A percentile compares a stretch with the other conserved stretches of the same genome.
Evolutionary conservation across 306 rosid species (phyloP).

Genomic region (Clitoria ternatea): DNA sequence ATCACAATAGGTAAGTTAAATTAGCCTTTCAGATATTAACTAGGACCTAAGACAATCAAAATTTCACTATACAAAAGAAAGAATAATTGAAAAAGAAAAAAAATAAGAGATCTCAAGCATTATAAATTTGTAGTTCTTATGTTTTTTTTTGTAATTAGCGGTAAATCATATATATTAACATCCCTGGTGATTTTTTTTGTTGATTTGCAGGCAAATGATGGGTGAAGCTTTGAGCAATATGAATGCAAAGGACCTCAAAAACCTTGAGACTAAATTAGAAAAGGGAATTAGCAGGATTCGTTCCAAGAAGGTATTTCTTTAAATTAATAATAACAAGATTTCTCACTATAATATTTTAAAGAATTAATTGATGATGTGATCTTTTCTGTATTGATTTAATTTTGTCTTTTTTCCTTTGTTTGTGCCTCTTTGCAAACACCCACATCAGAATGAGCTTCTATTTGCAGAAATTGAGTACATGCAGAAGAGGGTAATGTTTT

Average conservation of each 20-base stretch:
- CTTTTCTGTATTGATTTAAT: conserved; percentile 17
- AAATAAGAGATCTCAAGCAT: neutral
- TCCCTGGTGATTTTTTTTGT: no score
- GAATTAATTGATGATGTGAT: neutral
- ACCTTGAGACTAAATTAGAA: conserved; percentile 65
- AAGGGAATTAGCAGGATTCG: conserved; percentile 70
- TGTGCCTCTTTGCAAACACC: neutral
- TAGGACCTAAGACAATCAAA: neutral
- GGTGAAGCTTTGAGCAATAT: conserved; percentile 55
- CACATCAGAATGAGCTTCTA: conserved; percentile 69
- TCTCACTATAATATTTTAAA: neutral
- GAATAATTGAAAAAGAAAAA: neutral
- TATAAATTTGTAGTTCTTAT: no score
- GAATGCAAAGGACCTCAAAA: conserved; percentile 50
- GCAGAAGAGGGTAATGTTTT: conserved; percentile 54
- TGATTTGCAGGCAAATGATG: conserved; percentile 52
- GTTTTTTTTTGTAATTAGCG: no score
- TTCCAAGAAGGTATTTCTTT: conserved; percentile 66
- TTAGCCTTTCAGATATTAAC: neutral
- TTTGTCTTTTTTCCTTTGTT: neutral
- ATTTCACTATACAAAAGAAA: neutral
- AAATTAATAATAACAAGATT: neutral
- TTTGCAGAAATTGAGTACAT: conserved; percentile 81
- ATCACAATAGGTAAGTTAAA: conserved; percentile 54
- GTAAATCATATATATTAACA: no score